Conservation (phyloP, 495 filamentous ascomycete species). For the Penicillium turbatum region DNA sequence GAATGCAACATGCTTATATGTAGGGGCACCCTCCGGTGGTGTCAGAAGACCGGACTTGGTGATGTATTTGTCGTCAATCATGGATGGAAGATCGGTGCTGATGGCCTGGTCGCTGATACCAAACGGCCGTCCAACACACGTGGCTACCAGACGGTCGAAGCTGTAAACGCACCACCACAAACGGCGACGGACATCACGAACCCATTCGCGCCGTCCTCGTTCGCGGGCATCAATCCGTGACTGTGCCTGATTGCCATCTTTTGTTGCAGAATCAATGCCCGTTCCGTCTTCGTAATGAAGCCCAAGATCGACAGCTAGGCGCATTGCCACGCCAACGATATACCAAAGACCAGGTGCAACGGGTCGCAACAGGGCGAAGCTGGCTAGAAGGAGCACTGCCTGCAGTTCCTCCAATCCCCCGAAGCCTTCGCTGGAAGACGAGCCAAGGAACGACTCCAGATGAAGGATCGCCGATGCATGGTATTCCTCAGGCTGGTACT, state of each 20-base stretch:
- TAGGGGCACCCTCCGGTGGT: slow-evolving; percentile 53
- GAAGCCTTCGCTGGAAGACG: slow-evolving; percentile 56
- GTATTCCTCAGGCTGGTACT: slow-evolving; percentile 90
- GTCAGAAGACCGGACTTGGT: slow-evolving; percentile 71
- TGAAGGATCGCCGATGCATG: slow-evolving; percentile 91
- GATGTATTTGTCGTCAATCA: slow-evolving; percentile 84
- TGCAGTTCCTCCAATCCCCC: slow-evolving; percentile 89
- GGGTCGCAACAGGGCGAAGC: slow-evolving; percentile 84
- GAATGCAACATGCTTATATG: slow-evolving; percentile 82
- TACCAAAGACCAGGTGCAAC: slow-evolving; percentile 96
- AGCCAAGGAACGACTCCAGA: slow-evolving; percentile 78
- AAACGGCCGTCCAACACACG: slow-evolving; percentile 89
- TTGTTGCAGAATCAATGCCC: slow-evolving; percentile 51
- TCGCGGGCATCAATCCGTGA: slow-evolving; percentile 50
- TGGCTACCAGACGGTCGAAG: slow-evolving; percentile 85
- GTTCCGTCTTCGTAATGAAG: slow-evolving; percentile 89
- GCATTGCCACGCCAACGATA: slow-evolving; percentile 88
- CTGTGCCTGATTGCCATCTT: slow-evolving; percentile 33
- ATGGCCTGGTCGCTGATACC: slow-evolving; percentile 91
- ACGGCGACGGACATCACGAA: slow-evolving; percentile 78
- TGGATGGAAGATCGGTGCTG: slow-evolving; percentile 86
- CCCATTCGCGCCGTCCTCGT: slow-evolving; percentile 76
- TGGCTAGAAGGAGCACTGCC: slow-evolving; percentile 82
- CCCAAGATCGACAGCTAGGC: slow-evolving; percentile 85
- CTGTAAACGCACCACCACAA: slow-evolving; percentile 98